phyloP scores from a whole-genome alignment of 139 green algal genomes.

The Volvox reticuliferus region DNA sequence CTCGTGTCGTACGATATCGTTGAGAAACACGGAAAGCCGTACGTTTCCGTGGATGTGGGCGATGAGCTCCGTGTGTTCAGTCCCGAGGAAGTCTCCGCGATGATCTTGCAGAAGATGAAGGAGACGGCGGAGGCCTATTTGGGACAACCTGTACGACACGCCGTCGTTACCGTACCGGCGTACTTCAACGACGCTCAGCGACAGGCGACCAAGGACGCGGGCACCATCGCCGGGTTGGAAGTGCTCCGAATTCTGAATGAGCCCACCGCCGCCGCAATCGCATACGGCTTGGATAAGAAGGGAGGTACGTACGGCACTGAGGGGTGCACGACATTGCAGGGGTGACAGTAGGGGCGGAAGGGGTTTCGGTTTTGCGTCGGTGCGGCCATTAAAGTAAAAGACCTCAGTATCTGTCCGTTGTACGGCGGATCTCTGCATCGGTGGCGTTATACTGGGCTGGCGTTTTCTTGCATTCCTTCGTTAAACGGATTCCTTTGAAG shows the following conservation, averaged over 20 bases:
- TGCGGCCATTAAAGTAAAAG: too few relatives aligned
- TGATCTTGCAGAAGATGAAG: constrained; percentile 98
- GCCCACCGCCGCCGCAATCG: constrained; percentile 95
- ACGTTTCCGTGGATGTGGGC: constrained; percentile 83
- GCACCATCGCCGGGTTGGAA: constrained; percentile 90
- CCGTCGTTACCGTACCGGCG: constrained; percentile 97
- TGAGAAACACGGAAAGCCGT: constrained; percentile 93
- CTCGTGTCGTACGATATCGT: constrained; percentile 98
- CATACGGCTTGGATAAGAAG: constrained; percentile 98
- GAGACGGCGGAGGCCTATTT: constrained; percentile 91
- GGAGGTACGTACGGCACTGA: constrained; percentile 54
- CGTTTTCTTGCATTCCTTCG: too few relatives aligned
- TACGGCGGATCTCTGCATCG: too few relatives aligned
- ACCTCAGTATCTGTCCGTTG: too few relatives aligned
- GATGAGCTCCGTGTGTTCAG: constrained; percentile 81
- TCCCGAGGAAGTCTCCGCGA: constrained; percentile 97
- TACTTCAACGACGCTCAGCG: constrained; percentile 99
- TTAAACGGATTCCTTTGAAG: too few relatives aligned
- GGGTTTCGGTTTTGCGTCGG: too few relatives aligned
- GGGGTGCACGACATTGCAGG: too few relatives aligned
- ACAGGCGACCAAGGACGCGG: constrained; percentile 91
- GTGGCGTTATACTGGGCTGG: too few relatives aligned
- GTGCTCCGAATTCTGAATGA: constrained; percentile 98
- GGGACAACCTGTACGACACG: constrained; percentile 84
- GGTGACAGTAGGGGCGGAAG: too few relatives aligned